phyloP scores from a whole-genome alignment of 1,284 basidiomycete species.

The Takashimella koratensis region DNA sequence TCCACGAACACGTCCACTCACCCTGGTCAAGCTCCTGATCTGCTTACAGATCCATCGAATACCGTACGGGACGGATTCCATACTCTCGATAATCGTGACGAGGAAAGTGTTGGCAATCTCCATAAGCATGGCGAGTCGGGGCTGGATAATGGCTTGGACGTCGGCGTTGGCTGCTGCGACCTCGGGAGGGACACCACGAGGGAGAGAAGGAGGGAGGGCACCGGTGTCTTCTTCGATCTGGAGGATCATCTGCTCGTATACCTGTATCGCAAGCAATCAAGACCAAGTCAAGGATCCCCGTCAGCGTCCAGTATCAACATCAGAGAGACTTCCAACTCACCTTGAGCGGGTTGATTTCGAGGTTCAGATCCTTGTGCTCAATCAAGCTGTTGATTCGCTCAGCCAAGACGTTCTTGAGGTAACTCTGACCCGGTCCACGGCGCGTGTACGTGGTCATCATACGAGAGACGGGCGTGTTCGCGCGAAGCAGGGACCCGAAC shows the following conservation, averaged over 20 bases:
- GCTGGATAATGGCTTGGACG: conserved; percentile 95
- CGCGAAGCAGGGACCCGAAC: conserved; percentile 92
- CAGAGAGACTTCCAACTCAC: conserved; percentile 51
- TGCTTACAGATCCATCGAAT: conserved; percentile 99
- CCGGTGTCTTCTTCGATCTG: conserved; percentile 97
- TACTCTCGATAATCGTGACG: conserved; percentile 94
- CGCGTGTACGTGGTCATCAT: conserved; percentile 99
- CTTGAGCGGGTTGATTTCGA: conserved; percentile 98
- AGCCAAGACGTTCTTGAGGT: conserved; percentile 92
- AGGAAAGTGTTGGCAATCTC: conserved; percentile 98
- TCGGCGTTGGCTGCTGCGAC: conserved; percentile 87
- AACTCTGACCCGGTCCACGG: conserved; percentile 94
- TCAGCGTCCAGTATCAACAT: too few species aligned
- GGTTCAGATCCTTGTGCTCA: conserved; percentile 95
- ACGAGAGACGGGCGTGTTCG: conserved; percentile 96
- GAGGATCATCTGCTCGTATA: conserved; percentile 97
- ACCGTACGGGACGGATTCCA: conserved; percentile 97
- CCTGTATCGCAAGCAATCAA: conserved; percentile 51
- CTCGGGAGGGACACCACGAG: conserved; percentile 87
- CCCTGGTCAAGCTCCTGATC: conserved; percentile 89
- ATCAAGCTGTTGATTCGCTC: conserved; percentile 97
- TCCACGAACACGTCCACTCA: too few species aligned
- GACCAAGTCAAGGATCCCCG: conserved; percentile 1
- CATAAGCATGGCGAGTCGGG: conserved; percentile 95
- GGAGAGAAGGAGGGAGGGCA: conserved; percentile 79